Conservation (phyloP, 257 asterid species). For the Primulina huaijiensis region DNA sequence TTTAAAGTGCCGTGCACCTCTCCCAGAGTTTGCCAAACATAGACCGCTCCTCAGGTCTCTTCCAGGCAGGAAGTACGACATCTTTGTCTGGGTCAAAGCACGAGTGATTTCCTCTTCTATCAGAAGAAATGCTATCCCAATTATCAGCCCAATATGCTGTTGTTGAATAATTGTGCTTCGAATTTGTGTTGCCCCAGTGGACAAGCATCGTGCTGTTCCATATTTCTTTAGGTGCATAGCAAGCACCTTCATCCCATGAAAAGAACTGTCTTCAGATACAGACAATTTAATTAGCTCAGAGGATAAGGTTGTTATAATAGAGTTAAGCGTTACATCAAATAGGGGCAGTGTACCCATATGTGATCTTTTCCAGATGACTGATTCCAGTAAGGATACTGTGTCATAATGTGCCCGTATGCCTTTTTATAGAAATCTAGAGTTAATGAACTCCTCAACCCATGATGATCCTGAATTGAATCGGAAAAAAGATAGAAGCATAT, state of each 20-base stretch:
- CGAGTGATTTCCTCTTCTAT: conserved; percentile 84
- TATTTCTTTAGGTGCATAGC: conserved; percentile 98
- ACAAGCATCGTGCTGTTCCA: conserved; percentile 98
- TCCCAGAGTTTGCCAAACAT: conserved; percentile 62
- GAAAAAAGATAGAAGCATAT: conserved; percentile 6
- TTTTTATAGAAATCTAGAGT: conserved; percentile 82
- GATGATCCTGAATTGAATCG: conserved; percentile 57
- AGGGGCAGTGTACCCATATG: conserved; percentile 67
- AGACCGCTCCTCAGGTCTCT: conserved; percentile 64
- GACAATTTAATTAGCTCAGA: conserved; percentile 23
- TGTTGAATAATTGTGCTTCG: conserved; percentile 84
- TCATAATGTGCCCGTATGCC: conserved; percentile 67
- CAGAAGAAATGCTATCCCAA: conserved; percentile 68
- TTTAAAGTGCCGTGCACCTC: conserved; percentile 39
- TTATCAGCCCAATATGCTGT: conserved; percentile 90
- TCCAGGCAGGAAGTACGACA: conserved; percentile 97
- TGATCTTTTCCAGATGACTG: conserved; percentile 91
- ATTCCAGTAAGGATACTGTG: conserved; percentile 81
- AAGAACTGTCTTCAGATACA: conserved; percentile 63
- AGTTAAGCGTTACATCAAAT: neutral
- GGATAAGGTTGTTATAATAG: neutral
- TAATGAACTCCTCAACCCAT: conserved; percentile 78
- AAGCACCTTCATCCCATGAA: conserved; percentile 99
- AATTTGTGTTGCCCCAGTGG: conserved; percentile 97
- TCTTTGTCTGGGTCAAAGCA: conserved; percentile 94